Base-by-base conservation (phyloP, 768 basidiomycete species). In the Cystobasidium tubakii region DNA sequence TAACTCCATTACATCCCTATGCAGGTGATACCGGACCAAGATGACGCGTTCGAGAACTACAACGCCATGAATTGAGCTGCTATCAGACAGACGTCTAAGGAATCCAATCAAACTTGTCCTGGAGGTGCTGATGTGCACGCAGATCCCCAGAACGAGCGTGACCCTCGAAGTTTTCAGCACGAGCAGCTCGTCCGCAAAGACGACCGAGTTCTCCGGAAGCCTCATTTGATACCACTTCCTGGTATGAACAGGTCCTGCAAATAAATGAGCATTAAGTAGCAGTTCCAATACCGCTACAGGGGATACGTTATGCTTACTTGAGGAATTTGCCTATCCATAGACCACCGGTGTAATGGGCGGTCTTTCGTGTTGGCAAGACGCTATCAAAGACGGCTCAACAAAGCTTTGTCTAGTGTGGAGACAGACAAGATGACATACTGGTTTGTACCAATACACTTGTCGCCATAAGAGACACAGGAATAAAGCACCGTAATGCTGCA, bases 381-480 rank as follows among this genome's bases (percentile, higher is more conserved):
- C 66, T 63, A 36, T 66, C 53, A n/a, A 65, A 66, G 42, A 46
- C 72, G 46, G 66, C 66, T 46, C 34, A 36, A 39, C 62, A 10
- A 15, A 39, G 7, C 39, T 7, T n/a, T 6, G 21, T 19, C 27
- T 6, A 4, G 6, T 6, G 53, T 54, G 53, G 21, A 10, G 53
- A 29, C n/a, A 6, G 21, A 29, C 53, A n/a, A 10, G 21, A n/a
- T 7, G 6, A 54, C 53, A 29, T 29, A 54, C 53, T 54, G 53
- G 53, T 54, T 54, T 4, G 53, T 54, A 29, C 53, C 53, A 19
- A 60, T 25, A 17, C 62, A 63, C 54, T 74, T 74, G 64, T 74
- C 73, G 27, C 73, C 73, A 25, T 74, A 74, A 1, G 64, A 66
- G 0, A 74, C 73, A 27, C 73, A 74, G 64, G 64, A 74, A 74